These are phyloP conservation scores for Nevesoporus exiguus DNA, from an alignment of 768 basidiomycete genomes.

Conservation along the genomic window DNA sequence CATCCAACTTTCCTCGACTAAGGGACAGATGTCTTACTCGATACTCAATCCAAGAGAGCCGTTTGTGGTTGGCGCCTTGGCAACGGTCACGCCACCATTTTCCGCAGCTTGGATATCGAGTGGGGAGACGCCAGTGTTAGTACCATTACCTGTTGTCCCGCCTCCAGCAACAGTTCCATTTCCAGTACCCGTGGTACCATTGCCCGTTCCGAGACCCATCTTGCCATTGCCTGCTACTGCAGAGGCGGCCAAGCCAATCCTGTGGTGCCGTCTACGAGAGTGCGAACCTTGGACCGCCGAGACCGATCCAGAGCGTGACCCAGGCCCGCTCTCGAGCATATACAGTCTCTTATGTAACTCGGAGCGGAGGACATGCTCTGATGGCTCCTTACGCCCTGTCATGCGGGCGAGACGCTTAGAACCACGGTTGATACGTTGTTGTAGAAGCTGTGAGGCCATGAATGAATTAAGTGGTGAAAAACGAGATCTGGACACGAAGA, in stretches of 20 bases:
- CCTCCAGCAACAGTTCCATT: slow-evolving; percentile 9
- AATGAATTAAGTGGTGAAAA: too few species aligned
- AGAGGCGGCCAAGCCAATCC: slow-evolving; percentile 8
- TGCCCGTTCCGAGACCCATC: neutral
- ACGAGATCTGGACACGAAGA: too few species aligned
- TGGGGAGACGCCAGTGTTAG: slow-evolving; percentile 32
- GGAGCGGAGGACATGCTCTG: slow-evolving; percentile 43
- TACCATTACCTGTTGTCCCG: slow-evolving; percentile 9
- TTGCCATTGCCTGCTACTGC: slow-evolving; percentile 2
- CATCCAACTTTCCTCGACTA: neutral
- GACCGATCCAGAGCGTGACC: slow-evolving; percentile 6
- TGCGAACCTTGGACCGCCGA: slow-evolving; percentile 3
- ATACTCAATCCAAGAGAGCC: slow-evolving; percentile 69
- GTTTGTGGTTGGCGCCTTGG: slow-evolving; percentile 39
- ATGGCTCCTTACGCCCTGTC: slow-evolving; percentile 54
- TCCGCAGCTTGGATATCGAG: slow-evolving; percentile 36
- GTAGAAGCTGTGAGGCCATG: slow-evolving; percentile 46
- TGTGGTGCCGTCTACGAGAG: slow-evolving; percentile 7
- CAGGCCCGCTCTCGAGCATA: slow-evolving; percentile 31
- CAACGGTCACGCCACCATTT: slow-evolving; percentile 39
- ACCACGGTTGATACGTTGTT: slow-evolving; percentile 68
- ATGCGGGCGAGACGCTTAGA: slow-evolving; percentile 65
- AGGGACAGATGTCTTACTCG: slow-evolving; percentile 42
- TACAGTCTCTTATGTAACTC: slow-evolving; percentile 43
- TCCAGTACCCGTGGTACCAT: slow-evolving; percentile 5